Base-by-base conservation (phyloP, 2,329 filamentous ascomycete species). In the Hirsutella minnesotensis region DNA sequence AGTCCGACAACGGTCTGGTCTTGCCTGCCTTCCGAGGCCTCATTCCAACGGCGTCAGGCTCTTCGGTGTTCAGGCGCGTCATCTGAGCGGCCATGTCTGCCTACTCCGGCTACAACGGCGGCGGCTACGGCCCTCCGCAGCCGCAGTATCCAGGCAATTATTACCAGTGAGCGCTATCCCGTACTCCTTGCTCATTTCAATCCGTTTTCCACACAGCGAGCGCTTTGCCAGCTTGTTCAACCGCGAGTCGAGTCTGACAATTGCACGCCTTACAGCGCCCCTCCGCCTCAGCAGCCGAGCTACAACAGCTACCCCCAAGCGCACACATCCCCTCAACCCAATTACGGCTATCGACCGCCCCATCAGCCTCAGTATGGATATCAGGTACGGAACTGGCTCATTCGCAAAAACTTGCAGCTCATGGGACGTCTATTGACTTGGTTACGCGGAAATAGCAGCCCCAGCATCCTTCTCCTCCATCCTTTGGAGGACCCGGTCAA, bases 91-190 rank as follows among this genome's bases (percentile, higher is more conserved):
- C 49, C 46, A 83, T 82, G 79, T 80, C 79, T 51, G 77, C 75
- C 55, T 82, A 79, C 58, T 75, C 75, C 50, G 64, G 65, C 39
- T 78, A 79, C 55, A 64, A 68, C 45, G 65, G 65, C 45, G 65
- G 65, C 57, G 70, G 70, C 48, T 64, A 65, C 57, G 69, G 57
- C 47, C 57, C 58, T 44, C 55, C 53, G 43, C 59, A 62, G 45
- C 61, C 60, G 43, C 67, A 72, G 47, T 60, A 56, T 43, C 56
- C 52, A 29, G 48, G 50, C 67, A 69, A 55, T 49, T 51, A 50
- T 38, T 51, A 43, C 35, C 49, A 47, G 49, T 51, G 40, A 43
- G 44, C 20, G 18, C n/a, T n/a, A 18, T 18, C 18, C 33, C 4
- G 9, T 30, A 30, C 9, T n/a, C 33, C 15, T 4, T n/a, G n/a